Evolutionary conservation across 2,329 filamentous ascomycete species (phyloP).

Genomic region (Exophiala alcalophila): DNA sequence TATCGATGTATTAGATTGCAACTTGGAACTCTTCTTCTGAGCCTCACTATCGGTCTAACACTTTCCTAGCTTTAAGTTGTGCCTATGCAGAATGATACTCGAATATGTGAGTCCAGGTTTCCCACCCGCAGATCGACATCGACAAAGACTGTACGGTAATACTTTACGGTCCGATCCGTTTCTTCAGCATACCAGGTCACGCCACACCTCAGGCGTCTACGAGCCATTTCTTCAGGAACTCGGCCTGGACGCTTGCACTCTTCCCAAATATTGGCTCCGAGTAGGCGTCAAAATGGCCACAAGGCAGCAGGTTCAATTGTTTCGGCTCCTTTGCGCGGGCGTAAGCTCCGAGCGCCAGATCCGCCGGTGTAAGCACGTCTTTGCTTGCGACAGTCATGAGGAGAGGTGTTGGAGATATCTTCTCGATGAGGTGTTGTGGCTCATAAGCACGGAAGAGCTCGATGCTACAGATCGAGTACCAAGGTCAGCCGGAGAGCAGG

Average conservation of each 20-base stretch:
- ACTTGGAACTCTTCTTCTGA: no score
- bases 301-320: slow-evolving; percentile 37
- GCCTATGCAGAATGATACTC: no score
- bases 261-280: slow-evolving; percentile 31
- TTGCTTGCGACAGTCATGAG: slow-evolving; percentile 38
- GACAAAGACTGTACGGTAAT: no score
- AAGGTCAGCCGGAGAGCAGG: slow-evolving; percentile 4
- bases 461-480: slow-evolving; percentile 12
- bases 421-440: slow-evolving; percentile 35
- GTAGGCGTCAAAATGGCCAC: slow-evolving; percentile 44
- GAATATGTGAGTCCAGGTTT: no score
- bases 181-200: no score
- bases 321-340: slow-evolving; percentile 41
- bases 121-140: no score
- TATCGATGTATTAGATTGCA: no score
- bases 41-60: no score
- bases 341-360: slow-evolving; percentile 39
- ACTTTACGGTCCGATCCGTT: no score
- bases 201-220: slow-evolving; percentile 11
- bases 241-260: slow-evolving; percentile 35
- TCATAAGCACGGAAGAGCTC: slow-evolving; percentile 28
- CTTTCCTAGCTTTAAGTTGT: no score
- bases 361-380: slow-evolving; percentile 37
- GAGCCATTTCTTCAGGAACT: slow-evolving; percentile 35
- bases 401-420: slow-evolving; percentile 41